These are phyloP conservation scores for Lenzites betulinus DNA, from an alignment of 768 basidiomycete genomes.

Conservation along the genomic window DNA sequence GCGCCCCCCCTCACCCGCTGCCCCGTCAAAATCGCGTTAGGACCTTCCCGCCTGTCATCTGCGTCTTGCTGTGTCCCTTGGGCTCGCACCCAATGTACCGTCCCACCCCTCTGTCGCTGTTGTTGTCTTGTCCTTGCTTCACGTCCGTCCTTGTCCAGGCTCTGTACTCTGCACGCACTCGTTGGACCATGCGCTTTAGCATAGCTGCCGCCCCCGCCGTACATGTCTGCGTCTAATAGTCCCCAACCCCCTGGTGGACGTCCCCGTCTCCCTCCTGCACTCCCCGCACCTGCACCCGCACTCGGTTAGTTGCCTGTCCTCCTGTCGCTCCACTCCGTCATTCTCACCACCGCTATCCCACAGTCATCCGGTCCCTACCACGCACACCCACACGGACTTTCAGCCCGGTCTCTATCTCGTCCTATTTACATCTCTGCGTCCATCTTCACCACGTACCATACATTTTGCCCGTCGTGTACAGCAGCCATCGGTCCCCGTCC, in stretches of 20 bases:
- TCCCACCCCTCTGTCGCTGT: neutral
- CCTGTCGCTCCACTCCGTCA: too few species aligned
- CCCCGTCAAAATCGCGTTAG: neutral
- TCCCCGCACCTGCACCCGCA: too few species aligned
- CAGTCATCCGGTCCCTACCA: neutral
- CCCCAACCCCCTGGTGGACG: neutral
- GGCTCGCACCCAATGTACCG: too few species aligned
- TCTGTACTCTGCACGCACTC: constrained; percentile 12
- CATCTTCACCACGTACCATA: constrained; percentile 10
- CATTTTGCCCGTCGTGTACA: constrained; percentile 9
- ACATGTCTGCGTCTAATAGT: constrained; percentile 8
- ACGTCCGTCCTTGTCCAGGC: neutral
- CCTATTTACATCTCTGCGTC: constrained; percentile 1
- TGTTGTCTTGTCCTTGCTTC: constrained; percentile 3
- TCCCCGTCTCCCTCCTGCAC: too few species aligned
- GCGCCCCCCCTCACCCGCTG: neutral
- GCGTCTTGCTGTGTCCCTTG: neutral
- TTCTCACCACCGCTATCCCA: neutral
- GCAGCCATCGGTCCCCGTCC: neutral
- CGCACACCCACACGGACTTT: constrained; percentile 2
- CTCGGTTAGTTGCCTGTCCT: too few species aligned
- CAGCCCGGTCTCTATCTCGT: constrained; percentile 6
- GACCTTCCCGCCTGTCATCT: too few species aligned
- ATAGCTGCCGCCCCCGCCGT: constrained; percentile 1
- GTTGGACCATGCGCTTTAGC: neutral